Evolutionary conservation across 192 early-diverging fungal genomes (phyloP).

Genomic region (Phlyctochytrium planicorne): DNA sequence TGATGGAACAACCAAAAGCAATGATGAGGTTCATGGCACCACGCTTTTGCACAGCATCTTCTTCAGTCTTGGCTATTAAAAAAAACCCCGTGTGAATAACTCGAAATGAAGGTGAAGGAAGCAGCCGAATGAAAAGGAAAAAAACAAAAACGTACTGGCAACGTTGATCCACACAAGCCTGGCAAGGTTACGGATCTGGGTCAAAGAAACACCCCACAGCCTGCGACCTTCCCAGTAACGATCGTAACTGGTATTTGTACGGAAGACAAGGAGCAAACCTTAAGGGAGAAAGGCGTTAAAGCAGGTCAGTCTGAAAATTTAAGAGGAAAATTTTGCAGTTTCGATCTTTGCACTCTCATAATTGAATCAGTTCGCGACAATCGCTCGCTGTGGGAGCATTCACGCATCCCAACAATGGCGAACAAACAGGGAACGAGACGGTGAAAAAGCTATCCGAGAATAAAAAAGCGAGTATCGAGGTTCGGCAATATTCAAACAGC

Average conservation of each 20-base stretch:
- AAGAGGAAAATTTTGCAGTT: background rate
- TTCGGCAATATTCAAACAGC: background rate
- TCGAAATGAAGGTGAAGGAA: no score
- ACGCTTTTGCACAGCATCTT: constrained; percentile 57
- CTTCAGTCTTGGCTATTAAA: background rate
- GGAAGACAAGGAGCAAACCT: constrained; percentile 74
- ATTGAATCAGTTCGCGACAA: no score
- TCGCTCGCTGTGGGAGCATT: no score
- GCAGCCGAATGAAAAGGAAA: background rate
- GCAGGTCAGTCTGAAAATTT: no score
- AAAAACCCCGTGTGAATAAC: background rate
- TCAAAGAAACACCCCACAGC: constrained; percentile 71
- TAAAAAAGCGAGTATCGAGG: no score
- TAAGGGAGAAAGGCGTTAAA: background rate
- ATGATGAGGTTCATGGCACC: constrained; percentile 73
- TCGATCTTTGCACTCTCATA: no score
- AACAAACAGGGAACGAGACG: no score
- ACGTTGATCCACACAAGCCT: constrained; percentile 74
- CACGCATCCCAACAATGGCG: no score
- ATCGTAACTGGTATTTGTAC: constrained; percentile 73
- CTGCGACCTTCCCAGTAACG: constrained; percentile 82
- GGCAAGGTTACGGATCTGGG: constrained; percentile 72
- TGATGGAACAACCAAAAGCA: constrained; percentile 75
- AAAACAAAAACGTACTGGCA: background rate
- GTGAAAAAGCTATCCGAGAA: no score